Base-by-base conservation (phyloP, 2,329 filamentous ascomycete species). In the Trichoderma breve region DNA sequence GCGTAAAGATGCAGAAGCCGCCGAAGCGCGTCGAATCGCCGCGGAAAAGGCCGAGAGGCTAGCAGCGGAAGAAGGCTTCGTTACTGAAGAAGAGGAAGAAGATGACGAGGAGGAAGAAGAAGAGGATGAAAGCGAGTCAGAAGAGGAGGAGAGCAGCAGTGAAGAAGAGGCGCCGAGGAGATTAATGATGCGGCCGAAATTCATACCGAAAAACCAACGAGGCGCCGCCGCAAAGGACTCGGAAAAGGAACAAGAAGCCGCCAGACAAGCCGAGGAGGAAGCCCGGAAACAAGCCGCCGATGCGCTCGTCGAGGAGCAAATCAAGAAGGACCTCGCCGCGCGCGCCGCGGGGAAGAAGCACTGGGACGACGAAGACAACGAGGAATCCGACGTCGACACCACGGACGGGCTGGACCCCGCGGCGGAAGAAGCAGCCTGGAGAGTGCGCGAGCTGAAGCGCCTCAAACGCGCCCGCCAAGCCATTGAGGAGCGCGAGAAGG, bases 351-450 rank as follows among this genome's bases (percentile, higher is more conserved):
- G 90, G 14, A 94, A 93, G 81, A 94, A 93, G 79, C 91, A 94
- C 77, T 98, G 95, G 94, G 95, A 97, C 77, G 91, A 93, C 69
- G 88, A 90, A n/a, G 89, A 90, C 6, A 87, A 88, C 26, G 89
- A 89, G 30, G 89, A 89, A 72, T 90, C 90, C 39, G 92, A 93
- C 62, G 91, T 98, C 24, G 94, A 98, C 81, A 96, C 97, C 77
- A 93, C 91, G 2, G 96, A 99, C 80, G 93, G 90, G 43, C 77
- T 95, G 3, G 94, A 98, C 80, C 93, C 93, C 0, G 94, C 92
- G 74, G 94, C 93, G 8, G 96, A 99, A 81, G 89, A 92, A 74
- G 94, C 94, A 7, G 94, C 95, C 0, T 99, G 96, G 95, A 96
- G 95, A 79, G 86, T 99, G 64, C 91, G 96, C 63, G 96, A 99